These are phyloP conservation scores for Sambucus nigra DNA, from an alignment of 129 eudicot species.

Conservation along the genomic window DNA sequence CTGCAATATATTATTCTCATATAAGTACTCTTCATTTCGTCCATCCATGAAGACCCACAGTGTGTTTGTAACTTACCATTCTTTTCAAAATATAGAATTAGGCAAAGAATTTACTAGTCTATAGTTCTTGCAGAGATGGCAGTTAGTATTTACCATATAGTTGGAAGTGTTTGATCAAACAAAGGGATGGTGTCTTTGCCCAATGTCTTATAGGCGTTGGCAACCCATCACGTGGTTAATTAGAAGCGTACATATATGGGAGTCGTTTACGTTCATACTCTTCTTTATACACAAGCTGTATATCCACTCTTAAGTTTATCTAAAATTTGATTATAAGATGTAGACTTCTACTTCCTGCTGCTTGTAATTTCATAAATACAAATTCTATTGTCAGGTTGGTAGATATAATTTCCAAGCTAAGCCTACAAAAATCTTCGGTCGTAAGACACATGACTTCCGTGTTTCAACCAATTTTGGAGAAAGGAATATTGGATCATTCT, in stretches of 20 bases:
- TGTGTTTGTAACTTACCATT: too few relatives aligned
- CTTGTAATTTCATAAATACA: background rate
- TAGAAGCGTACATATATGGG: too few relatives aligned
- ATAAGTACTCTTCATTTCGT: background rate
- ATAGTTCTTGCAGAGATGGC: too few relatives aligned
- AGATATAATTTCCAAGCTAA: conserved; percentile 71
- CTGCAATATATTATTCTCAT: background rate
- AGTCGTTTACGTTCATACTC: too few relatives aligned
- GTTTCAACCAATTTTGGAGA: conserved; percentile 77
- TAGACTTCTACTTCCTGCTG: too few relatives aligned
- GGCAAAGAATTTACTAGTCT: too few relatives aligned
- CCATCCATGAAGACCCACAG: background rate
- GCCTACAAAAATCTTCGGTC: conserved; percentile 67
- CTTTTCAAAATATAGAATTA: background rate
- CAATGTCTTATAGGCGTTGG: too few relatives aligned
- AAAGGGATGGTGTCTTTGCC: background rate
- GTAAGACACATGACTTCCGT: conserved; percentile 71
- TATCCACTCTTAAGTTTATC: background rate
- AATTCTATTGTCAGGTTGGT: conserved; percentile 46
- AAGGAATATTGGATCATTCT: conserved; percentile 91
- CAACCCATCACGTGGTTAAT: background rate
- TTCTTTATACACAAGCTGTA: background rate
- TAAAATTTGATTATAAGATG: background rate
- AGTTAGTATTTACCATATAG: too few relatives aligned
- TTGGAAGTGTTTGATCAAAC: background rate